phyloP scores from a whole-genome alignment of 2,329 filamentous ascomycete genomes.

The Neopestalotiopsis rosae region DNA sequence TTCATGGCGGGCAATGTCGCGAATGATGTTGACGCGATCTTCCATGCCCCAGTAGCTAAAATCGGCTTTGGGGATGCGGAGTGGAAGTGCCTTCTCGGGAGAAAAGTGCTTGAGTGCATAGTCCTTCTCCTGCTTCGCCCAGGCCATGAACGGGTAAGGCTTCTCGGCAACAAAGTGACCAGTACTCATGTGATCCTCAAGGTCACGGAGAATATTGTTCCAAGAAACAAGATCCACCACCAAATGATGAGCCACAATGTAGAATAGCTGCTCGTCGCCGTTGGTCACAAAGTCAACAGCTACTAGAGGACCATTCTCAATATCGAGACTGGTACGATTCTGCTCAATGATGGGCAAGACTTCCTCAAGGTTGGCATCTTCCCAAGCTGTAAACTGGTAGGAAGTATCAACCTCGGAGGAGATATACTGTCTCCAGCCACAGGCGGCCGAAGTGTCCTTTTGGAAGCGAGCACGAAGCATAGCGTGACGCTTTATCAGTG shows the following conservation, averaged over 20 bases:
- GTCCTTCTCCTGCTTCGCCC: slow-evolving; percentile 28
- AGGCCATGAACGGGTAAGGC: slow-evolving; percentile 41
- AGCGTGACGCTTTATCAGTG: slow-evolving; percentile 30
- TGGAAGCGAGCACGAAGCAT: slow-evolving; percentile 42
- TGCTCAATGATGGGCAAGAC: slow-evolving; percentile 10
- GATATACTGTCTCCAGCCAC: slow-evolving; percentile 12
- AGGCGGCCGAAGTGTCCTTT: not conserved
- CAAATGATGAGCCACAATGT: slow-evolving; percentile 41
- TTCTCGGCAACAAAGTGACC: slow-evolving; percentile 20
- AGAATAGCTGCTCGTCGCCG: slow-evolving; percentile 30
- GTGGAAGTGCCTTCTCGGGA: slow-evolving; percentile 17
- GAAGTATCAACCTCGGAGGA: not conserved
- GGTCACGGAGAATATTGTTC: slow-evolving; percentile 48
- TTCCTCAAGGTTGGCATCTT: not conserved
- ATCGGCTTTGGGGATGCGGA: slow-evolving; percentile 22
- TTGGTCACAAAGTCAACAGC: slow-evolving; percentile 30
- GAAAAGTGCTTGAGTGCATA: slow-evolving; percentile 20
- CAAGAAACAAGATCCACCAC: slow-evolving; percentile 52
- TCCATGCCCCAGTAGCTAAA: slow-evolving; percentile 20
- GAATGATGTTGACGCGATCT: slow-evolving; percentile 12
- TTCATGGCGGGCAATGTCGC: slow-evolving; percentile 2
- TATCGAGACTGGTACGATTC: slow-evolving; percentile 23
- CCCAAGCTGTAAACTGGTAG: slow-evolving; percentile 5
- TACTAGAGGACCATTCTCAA: slow-evolving; percentile 30
- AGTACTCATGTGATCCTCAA: slow-evolving; percentile 43